Evolutionary conservation across 2,329 filamentous ascomycete species (phyloP), one percentile per base, ranked within the genome.

Genomic region (Ophiostoma pallidulum): DNA sequence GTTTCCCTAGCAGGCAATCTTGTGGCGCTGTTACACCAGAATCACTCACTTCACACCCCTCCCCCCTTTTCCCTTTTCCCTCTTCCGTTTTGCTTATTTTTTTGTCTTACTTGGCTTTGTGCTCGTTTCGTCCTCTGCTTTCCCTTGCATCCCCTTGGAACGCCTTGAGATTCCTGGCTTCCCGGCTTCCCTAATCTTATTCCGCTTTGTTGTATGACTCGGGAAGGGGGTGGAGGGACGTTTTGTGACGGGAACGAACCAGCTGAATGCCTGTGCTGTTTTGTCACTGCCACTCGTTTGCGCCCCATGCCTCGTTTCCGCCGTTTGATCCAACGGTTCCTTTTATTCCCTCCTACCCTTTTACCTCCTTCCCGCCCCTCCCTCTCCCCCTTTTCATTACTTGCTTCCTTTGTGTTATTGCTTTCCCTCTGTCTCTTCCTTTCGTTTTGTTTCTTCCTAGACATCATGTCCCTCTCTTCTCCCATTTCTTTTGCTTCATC

Each of bases 11-110:
- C 31, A 31, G 18, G 29, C 28, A 45, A 37, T 31, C 31, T 42
- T 31, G 45, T 47, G 38, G 45, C 45, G 39, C 13, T 28, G 44
- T 47, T 35, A 28, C 44, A 47, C 44, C 38, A 41, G 28, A 40
- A 19, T 28, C 36, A 32, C 37, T 46, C 14, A 18, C 29, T 32
- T n/a, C 36, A 12, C 28, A 24, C 33, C 16, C 18, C 24, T 20
- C 16, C 8, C 29, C 28, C 14, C 22, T 19, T 14, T 35, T 28
- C 35, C 33, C 14, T 22, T 6, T 33, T 20, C 19, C 4, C 18
- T 20, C 19, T 20, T 24, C 32, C 7, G 13, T 36, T 14, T 5
- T 37, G 18, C 32, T 33, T 32, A 42, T 41, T 32, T 32, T 31
- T 16, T 42, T 10, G 13, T n/a, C 33, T 42, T 33, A 28, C 19